phyloP scores from a whole-genome alignment of 495 filamentous ascomycete genomes.

The Patellaria atrata region DNA sequence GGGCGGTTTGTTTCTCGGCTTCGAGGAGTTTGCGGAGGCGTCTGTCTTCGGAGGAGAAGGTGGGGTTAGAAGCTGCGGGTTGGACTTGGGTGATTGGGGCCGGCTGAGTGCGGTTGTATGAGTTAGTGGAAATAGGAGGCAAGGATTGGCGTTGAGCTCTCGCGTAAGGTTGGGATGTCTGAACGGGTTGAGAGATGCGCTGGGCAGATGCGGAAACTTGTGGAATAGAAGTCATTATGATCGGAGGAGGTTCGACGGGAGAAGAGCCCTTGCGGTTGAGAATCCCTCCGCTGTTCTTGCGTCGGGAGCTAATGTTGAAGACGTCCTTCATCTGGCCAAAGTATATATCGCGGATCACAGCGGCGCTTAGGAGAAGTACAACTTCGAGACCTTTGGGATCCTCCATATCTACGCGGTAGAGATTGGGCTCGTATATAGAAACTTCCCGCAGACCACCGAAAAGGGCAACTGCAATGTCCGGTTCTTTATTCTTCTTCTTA shows the following conservation, averaged over 20 bases:
- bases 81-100: constrained; percentile 2
- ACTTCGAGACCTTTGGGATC: constrained; percentile 90
- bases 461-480: constrained; percentile 82
- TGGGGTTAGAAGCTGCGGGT: background rate
- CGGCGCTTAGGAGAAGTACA: constrained; percentile 64
- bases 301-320: constrained; percentile 53
- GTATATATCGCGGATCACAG: constrained; percentile 79
- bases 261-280: constrained; percentile 13
- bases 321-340: constrained; percentile 50
- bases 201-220: constrained; percentile 3
- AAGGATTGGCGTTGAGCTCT: constrained; percentile 17
- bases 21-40: constrained; percentile 37
- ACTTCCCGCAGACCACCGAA: constrained; percentile 55
- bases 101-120: constrained; percentile 12
- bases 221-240: constrained; percentile 8
- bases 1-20: constrained; percentile 21
- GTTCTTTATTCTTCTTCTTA: constrained; percentile 61
- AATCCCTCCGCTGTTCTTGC: constrained; percentile 20
- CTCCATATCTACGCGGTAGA: constrained; percentile 80
- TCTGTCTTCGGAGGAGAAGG: constrained; percentile 19
- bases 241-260: constrained; percentile 10
- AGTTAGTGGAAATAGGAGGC: constrained; percentile 15
- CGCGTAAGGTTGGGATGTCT: constrained; percentile 11
- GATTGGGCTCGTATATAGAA: constrained; percentile 84
- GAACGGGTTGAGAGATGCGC: constrained; percentile 7